A percentile compares a stretch with the other conserved stretches of the same genome.
These are phyloP conservation scores for Cenchrus americanus DNA, from an alignment of 176 grass and related monocot genomes.

Conservation along the genomic window DNA sequence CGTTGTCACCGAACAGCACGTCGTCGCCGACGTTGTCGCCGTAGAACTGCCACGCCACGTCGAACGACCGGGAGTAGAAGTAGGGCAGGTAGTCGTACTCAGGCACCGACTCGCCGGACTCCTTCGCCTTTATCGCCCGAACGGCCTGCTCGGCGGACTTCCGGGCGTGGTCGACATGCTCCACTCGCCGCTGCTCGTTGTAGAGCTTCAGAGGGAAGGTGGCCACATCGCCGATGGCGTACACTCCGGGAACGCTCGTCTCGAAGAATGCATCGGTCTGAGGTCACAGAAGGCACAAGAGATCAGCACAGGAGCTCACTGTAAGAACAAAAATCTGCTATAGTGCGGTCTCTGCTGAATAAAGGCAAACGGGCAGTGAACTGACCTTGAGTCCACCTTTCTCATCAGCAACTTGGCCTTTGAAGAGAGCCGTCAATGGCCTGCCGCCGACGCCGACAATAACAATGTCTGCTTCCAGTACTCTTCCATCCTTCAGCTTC, in stretches of 20 bases:
- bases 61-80: conserved; percentile 92
- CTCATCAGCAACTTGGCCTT: conserved; percentile 81
- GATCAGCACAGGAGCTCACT: background rate
- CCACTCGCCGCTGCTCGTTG: conserved; percentile 74
- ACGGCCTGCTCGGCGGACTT: conserved; percentile 95
- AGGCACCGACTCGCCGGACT: conserved; percentile 66
- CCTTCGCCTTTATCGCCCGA: conserved; percentile 85
- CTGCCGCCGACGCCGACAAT: conserved; percentile 90
- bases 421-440: conserved; percentile 79
- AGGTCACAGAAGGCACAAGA: background rate
- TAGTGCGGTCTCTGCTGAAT: background rate
- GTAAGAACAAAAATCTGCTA: background rate
- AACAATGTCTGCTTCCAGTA: conserved; percentile 80
- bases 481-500: conserved; percentile 85
- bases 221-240: conserved; percentile 91
- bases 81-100: conserved; percentile 92
- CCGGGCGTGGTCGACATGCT: conserved; percentile 90
- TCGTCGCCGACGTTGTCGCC: conserved; percentile 88
- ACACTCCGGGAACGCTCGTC: conserved; percentile 77
- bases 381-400: conserved; percentile 95
- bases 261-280: conserved; percentile 90
- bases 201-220: conserved; percentile 93
- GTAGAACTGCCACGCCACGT: conserved; percentile 94
- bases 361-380: background rate
- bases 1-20: conserved; percentile 81